These are phyloP conservation scores for Rhizoclosmatium sp. DNA, from an alignment of 192 early-diverging fungal species.

Conservation along the genomic window DNA sequence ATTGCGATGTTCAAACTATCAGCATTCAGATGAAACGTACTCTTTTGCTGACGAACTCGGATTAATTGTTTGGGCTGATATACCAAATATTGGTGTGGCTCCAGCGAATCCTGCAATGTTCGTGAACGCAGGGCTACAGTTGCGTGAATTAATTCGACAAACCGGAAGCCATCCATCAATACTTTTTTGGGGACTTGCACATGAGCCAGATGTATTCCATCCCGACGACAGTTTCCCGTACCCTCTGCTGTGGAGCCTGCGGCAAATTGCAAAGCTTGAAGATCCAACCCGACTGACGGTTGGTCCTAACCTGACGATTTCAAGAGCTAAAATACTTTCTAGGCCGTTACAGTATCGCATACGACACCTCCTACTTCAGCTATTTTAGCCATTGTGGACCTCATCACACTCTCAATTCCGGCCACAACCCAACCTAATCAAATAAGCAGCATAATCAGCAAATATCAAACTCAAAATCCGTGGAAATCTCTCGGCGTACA, in stretches of 20 bases:
- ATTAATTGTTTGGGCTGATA: conserved; percentile 35
- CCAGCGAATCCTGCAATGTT: conserved; percentile 12
- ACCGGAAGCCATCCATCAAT: conserved; percentile 26
- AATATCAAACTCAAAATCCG: background rate
- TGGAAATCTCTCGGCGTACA: background rate
- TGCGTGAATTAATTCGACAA: conserved; percentile 28
- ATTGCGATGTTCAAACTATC: conserved; percentile 29
- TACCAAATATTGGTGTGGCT: conserved; percentile 24
- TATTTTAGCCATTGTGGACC: background rate
- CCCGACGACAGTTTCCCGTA: background rate
- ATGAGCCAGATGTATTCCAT: background rate
- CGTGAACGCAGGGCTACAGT: conserved; percentile 16
- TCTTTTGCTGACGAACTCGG: conserved; percentile 24
- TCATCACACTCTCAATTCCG: background rate
- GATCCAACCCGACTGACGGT: conserved; percentile 35
- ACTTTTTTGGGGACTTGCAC: conserved; percentile 24
- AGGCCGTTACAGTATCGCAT: conserved; percentile 11
- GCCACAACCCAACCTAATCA: background rate
- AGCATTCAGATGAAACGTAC: conserved; percentile 29
- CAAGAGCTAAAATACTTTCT: background rate
- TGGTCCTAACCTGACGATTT: background rate
- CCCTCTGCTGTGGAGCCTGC: conserved; percentile 18
- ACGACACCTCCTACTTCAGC: conserved; percentile 10
- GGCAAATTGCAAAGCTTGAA: conserved; percentile 14
- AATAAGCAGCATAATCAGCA: conserved; percentile 1